Evolutionary conservation across 73 alveolate genomes (phyloP).

Genomic region (Paramecium bursaria): DNA sequence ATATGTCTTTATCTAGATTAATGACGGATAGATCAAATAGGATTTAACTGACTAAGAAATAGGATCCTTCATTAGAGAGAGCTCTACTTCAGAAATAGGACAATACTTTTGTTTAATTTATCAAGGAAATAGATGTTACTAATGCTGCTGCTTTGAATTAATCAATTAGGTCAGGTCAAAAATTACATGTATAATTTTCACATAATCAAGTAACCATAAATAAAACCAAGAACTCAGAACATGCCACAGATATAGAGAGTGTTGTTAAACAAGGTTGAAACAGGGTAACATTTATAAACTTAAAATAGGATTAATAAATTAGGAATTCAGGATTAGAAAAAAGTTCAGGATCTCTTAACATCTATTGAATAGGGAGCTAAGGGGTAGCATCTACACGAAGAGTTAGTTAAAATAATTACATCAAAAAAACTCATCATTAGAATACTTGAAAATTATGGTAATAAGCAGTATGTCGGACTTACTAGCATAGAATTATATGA

Average conservation of each 20-base stretch:
- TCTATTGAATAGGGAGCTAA: constrained; percentile 44
- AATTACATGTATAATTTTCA: constrained; percentile 17
- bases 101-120: constrained; percentile 16
- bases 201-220: constrained; percentile 3
- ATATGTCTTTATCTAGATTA: no score
- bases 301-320: constrained; percentile 32
- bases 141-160: constrained; percentile 7
- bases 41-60: no score
- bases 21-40: no score
- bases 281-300: constrained; percentile 3
- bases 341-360: neutral
- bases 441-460: constrained; percentile 75
- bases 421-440: constrained; percentile 64
- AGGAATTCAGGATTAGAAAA: neutral
- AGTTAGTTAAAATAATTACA: constrained; percentile 57
- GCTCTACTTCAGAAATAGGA: no score
- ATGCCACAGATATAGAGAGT: constrained; percentile 6
- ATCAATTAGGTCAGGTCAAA: constrained; percentile 27
- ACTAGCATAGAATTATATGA: constrained; percentile 77
- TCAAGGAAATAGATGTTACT: constrained; percentile 6
- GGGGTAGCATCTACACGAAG: constrained; percentile 34
- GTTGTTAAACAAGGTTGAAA: constrained; percentile 26
- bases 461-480: constrained; percentile 71
- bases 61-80: no score
- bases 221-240: constrained; percentile 28